These are phyloP conservation scores for Inonotus hispidus DNA, from an alignment of 1,284 basidiomycete genomes.

Conservation along the genomic window DNA sequence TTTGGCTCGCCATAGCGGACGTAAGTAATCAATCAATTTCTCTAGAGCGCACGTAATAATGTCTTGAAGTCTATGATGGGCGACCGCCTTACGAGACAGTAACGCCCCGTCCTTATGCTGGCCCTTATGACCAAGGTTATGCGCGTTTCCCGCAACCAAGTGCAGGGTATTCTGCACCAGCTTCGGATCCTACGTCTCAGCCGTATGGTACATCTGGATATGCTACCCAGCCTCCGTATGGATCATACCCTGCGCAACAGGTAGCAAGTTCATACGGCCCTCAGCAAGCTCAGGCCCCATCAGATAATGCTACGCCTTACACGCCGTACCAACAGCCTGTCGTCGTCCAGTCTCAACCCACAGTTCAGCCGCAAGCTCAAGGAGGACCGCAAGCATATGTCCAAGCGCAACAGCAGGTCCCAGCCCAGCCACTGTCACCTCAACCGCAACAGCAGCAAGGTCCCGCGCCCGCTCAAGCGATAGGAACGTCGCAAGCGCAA, in stretches of 20 bases:
- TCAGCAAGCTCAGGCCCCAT: not conserved
- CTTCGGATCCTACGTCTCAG: slow-evolving; percentile 24
- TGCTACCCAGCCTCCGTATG: slow-evolving; percentile 25
- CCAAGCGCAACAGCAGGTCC: slow-evolving; percentile 11
- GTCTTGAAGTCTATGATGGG: slow-evolving; percentile 18
- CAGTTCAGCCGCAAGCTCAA: slow-evolving; percentile 24
- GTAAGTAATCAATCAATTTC: slow-evolving; percentile 30
- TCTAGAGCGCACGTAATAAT: slow-evolving; percentile 1
- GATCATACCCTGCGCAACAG: slow-evolving; percentile 20
- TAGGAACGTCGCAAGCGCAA: slow-evolving; percentile 25
- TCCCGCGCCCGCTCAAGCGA: slow-evolving; percentile 24
- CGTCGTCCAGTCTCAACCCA: slow-evolving; percentile 22
- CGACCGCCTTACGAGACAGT: slow-evolving; percentile 16
- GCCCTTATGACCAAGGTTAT: slow-evolving; percentile 35
- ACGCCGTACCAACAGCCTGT: slow-evolving; percentile 13
- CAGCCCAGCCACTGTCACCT: slow-evolving; percentile 19
- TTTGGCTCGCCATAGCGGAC: slow-evolving; percentile 66
- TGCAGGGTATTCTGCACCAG: slow-evolving; percentile 30
- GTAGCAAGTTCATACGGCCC: slow-evolving; percentile 6
- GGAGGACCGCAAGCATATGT: slow-evolving; percentile 20
- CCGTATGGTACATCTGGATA: slow-evolving; percentile 31
- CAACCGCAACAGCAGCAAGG: slow-evolving; percentile 21
- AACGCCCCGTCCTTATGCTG: slow-evolving; percentile 12
- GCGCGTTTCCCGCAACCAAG: slow-evolving; percentile 35
- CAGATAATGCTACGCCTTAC: slow-evolving; percentile 5